These are phyloP conservation scores for Globisporangium heterothallicum DNA, from an alignment of 352 stramenopile species.

Conservation along the genomic window DNA sequence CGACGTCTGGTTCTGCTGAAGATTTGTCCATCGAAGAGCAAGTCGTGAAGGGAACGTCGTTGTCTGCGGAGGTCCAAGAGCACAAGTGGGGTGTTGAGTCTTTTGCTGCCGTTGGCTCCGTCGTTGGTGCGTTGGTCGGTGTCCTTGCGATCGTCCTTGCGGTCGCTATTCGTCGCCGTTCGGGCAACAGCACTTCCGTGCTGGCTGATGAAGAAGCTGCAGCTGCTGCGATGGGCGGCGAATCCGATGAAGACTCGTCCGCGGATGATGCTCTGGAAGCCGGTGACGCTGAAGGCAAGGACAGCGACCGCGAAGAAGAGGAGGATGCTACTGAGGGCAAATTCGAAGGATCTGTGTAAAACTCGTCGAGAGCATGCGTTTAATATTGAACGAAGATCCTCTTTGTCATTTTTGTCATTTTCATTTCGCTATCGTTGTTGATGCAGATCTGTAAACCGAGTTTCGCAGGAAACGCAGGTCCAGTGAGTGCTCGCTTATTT, in stretches of 20 bases:
- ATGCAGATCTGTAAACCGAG: too few relatives aligned
- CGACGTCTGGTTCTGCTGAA: slow-evolving; percentile 1
- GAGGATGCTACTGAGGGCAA: slow-evolving; percentile 38
- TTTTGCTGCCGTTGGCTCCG: slow-evolving; percentile 16
- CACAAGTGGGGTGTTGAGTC: slow-evolving; percentile 15
- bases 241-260: slow-evolving; percentile 26
- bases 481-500: background rate
- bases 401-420: slow-evolving; percentile 6
- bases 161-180: slow-evolving; percentile 24
- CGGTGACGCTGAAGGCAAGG: slow-evolving; percentile 24
- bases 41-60: slow-evolving; percentile 11
- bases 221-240: slow-evolving; percentile 29
- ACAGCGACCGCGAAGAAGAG: slow-evolving; percentile 18
- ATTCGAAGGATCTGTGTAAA: slow-evolving; percentile 51
- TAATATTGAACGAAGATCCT: too few relatives aligned
- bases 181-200: slow-evolving; percentile 15
- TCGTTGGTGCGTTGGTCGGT: slow-evolving; percentile 14
- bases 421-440: slow-evolving; percentile 5
- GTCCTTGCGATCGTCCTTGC: slow-evolving; percentile 14
- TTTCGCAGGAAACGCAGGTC: too few relatives aligned
- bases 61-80: slow-evolving; percentile 11
- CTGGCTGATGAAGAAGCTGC: slow-evolving; percentile 29
- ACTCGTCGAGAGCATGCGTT: background rate
- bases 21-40: slow-evolving; percentile 6
- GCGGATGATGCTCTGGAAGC: slow-evolving; percentile 30